Evolutionary conservation across 306 rosid species (phyloP).

Genomic region (Inga leiocalycina): DNA sequence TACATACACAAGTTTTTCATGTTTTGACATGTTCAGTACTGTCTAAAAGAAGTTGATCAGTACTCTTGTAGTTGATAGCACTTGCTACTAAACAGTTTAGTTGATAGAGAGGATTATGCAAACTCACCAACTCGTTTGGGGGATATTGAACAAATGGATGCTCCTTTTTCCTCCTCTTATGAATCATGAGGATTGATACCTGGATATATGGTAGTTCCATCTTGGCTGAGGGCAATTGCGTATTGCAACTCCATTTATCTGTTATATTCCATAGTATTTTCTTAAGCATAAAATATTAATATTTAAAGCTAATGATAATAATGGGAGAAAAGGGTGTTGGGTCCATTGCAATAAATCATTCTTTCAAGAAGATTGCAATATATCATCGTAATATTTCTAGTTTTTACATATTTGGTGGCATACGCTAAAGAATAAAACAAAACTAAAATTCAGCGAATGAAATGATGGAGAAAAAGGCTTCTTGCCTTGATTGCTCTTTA

Average conservation of each 20-base stretch:
- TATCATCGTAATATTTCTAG: background rate
- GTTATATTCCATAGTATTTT: constrained; percentile 18
- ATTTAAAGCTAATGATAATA: constrained; percentile 20
- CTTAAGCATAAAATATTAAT: background rate
- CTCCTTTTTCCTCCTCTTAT: background rate
- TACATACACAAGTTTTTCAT: background rate
- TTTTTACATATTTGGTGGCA: background rate
- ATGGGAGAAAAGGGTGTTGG: background rate
- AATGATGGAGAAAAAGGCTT: background rate
- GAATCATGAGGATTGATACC: background rate
- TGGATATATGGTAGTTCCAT: background rate
- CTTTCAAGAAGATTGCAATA: background rate
- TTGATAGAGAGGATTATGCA: background rate
- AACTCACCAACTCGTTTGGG: background rate
- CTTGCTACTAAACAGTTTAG: background rate
- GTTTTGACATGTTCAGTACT: background rate
- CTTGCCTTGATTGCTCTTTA: background rate
- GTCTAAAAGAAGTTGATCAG: background rate
- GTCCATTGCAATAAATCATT: no score
- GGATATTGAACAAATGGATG: background rate
- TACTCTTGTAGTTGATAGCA: background rate
- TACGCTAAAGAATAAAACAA: background rate
- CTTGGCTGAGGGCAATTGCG: background rate
- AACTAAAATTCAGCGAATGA: background rate
- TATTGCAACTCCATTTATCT: background rate